A percentile compares a stretch with the other conserved stretches of the same genome.
Conservation (phyloP, 2,329 filamentous ascomycete genomes). For the Lasiodiplodia hormozganensis region DNA sequence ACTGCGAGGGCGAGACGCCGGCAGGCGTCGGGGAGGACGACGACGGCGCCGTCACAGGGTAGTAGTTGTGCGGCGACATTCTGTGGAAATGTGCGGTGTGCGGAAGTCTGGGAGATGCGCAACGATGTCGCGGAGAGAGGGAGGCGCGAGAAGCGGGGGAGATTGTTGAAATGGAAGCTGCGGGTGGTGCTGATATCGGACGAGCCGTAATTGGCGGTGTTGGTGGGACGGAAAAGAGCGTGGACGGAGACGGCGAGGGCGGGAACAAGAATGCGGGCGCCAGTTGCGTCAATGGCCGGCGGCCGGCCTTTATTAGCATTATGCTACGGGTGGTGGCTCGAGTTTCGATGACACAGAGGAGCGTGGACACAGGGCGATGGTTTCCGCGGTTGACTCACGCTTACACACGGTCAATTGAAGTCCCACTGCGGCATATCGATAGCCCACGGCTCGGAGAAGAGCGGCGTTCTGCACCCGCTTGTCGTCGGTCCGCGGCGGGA, state of each 20-base stretch:
- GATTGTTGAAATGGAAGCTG: background rate
- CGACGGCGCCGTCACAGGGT: constrained; percentile 14
- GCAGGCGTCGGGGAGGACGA: constrained; percentile 1
- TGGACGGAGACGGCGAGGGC: background rate
- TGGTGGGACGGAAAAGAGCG: background rate
- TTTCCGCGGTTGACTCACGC: constrained; percentile 17
- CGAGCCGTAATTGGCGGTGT: background rate
- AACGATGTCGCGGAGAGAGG: background rate
- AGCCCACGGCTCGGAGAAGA: background rate
- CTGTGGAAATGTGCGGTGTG: background rate
- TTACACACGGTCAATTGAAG: constrained; percentile 3
- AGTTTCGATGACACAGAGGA: constrained; percentile 20
- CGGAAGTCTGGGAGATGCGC: no score
- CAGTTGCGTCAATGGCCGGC: constrained; percentile 4
- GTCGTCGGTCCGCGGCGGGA: constrained; percentile 3
- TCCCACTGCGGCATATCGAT: background rate
- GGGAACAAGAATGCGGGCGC: background rate
- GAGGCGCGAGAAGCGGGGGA: background rate
- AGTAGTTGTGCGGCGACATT: constrained; percentile 20
- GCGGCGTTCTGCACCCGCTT: background rate
- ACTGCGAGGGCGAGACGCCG: constrained; percentile 10
- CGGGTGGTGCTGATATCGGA: background rate
- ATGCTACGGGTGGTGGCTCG: background rate
- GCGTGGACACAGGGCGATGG: constrained; percentile 4
- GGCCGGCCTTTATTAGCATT: background rate